These are phyloP conservation scores for Marchantia paleacea DNA, from an alignment of 225 moss, liverwort and hornwort species.

Conservation along the genomic window DNA sequence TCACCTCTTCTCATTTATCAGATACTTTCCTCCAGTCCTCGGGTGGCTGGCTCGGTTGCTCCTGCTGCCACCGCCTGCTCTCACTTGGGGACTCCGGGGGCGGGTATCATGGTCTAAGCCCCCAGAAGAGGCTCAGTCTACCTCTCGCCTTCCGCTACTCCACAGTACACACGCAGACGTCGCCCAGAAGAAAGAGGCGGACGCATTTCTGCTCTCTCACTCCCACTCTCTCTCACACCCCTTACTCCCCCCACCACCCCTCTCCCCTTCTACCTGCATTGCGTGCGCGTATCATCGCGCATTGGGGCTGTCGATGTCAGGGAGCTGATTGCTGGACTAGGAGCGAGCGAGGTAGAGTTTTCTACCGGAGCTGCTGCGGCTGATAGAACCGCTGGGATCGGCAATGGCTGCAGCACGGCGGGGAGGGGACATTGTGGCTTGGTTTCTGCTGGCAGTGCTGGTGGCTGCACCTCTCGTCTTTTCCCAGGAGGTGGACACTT, in stretches of 20 bases:
- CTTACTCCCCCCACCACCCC: too few species aligned
- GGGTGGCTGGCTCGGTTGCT: background rate
- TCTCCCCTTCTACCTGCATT: too few species aligned
- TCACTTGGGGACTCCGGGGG: background rate
- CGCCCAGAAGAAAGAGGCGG: background rate
- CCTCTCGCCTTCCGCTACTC: too few species aligned
- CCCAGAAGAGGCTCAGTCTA: background rate
- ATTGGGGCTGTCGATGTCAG: background rate
- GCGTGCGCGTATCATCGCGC: background rate
- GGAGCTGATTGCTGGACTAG: background rate
- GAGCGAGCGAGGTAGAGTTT: too few species aligned
- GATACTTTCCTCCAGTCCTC: background rate
- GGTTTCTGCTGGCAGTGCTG: slow-evolving; percentile 2
- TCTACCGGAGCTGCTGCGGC: background rate
- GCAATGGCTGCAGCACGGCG: background rate
- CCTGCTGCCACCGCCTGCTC: too few species aligned
- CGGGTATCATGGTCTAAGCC: background rate
- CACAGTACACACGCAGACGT: background rate
- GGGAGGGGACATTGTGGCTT: background rate
- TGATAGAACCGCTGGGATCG: background rate
- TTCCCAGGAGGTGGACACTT: slow-evolving; percentile 20
- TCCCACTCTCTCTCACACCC: too few species aligned
- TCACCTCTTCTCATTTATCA: background rate
- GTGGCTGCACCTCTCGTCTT: background rate
- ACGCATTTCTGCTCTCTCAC: background rate